A percentile compares a stretch with the other conserved stretches of the same genome.
phyloP scores from a whole-genome alignment of 306 rosid species.

The Glycine soja region DNA sequence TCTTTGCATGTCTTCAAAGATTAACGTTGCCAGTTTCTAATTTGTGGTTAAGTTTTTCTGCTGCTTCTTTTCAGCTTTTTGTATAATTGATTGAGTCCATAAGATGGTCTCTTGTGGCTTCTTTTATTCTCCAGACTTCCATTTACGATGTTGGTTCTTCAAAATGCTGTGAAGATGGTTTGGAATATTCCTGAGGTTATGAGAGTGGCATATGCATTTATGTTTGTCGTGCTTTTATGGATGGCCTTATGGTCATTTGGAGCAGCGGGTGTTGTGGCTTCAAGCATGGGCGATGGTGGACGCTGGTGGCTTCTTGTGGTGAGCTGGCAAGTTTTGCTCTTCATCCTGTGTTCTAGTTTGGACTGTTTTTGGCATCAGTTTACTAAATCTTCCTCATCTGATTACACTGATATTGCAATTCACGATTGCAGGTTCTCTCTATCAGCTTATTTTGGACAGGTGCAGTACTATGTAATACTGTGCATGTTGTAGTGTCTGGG shows the following conservation, averaged over 20 bases:
- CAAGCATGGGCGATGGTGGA: slow-evolving; percentile 83
- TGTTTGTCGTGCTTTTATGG: slow-evolving; percentile 90
- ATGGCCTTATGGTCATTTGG: slow-evolving; percentile 97
- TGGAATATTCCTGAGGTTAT: slow-evolving; percentile 85
- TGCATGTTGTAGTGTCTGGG: slow-evolving; percentile 97
- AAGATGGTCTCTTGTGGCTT: slow-evolving; percentile 38
- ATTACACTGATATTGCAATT: slow-evolving; percentile 47
- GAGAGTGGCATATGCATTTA: slow-evolving; percentile 83
- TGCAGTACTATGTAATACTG: slow-evolving; percentile 90
- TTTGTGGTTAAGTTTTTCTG: neutral
- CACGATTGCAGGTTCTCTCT: slow-evolving; percentile 73
- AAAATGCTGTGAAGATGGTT: slow-evolving; percentile 92
- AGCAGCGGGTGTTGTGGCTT: slow-evolving; percentile 96
- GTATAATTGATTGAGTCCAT: slow-evolving; percentile 9
- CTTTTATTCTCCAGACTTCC: slow-evolving; percentile 74
- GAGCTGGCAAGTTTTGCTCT: slow-evolving; percentile 93
- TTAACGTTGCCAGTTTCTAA: slow-evolving; percentile 10
- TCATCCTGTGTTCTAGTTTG: slow-evolving; percentile 36
- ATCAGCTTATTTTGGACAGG: slow-evolving; percentile 99
- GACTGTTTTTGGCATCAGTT: slow-evolving; percentile 41
- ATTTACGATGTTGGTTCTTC: slow-evolving; percentile 91
- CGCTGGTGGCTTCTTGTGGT: slow-evolving; percentile 99
- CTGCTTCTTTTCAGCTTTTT: slow-evolving; percentile 5
- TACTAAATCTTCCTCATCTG: slow-evolving; percentile 35
- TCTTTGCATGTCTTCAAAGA: slow-evolving; percentile 2